These are phyloP conservation scores for Debaryomycetaceae sp. DNA, from an alignment of 1,139 yeast genomes.

Conservation along the genomic window DNA sequence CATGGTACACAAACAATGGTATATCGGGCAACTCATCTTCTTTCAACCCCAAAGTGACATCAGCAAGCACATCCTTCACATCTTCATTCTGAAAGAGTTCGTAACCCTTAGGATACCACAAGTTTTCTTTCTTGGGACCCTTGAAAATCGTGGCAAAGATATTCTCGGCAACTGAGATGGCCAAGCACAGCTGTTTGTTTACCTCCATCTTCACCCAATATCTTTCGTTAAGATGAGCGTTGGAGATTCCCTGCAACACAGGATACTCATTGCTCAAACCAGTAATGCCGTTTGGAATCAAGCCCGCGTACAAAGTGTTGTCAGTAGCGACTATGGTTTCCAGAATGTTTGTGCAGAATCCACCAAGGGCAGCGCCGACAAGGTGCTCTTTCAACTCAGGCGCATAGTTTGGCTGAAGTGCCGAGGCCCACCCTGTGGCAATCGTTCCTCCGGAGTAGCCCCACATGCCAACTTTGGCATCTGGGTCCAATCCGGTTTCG, in stretches of 20 bases:
- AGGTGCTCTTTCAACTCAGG: conserved; percentile 24
- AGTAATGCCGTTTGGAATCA: conserved; percentile 21
- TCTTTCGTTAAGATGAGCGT: conserved; percentile 1
- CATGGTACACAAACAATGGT: conserved; percentile 34
- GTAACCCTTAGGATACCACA: conserved; percentile 16
- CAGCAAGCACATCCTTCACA: conserved; percentile 13
- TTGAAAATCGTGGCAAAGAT: conserved; percentile 6
- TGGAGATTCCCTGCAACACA: conserved; percentile 9
- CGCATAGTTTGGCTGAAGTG: conserved; percentile 29
- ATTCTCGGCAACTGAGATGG: background rate
- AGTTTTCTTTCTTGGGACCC: conserved; percentile 11
- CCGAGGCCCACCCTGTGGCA: conserved; percentile 28
- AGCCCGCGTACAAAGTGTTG: conserved; percentile 23
- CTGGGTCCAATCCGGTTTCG: conserved; percentile 19
- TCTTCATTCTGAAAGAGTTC: conserved; percentile 14
- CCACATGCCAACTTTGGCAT: conserved; percentile 25
- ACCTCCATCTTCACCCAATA: background rate
- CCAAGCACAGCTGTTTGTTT: conserved; percentile 3
- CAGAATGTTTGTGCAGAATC: conserved; percentile 20
- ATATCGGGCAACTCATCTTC: conserved; percentile 21
- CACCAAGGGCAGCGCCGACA: conserved; percentile 32
- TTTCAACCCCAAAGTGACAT: conserved; percentile 20
- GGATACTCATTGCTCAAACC: conserved; percentile 28
- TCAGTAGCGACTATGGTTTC: conserved; percentile 23
- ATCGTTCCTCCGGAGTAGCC: conserved; percentile 37